Percentiles rank a stretch among this genome's conserved stretches.
phyloP scores from a whole-genome alignment of 352 stramenopile species.

The Globisporangium abappressorium region DNA sequence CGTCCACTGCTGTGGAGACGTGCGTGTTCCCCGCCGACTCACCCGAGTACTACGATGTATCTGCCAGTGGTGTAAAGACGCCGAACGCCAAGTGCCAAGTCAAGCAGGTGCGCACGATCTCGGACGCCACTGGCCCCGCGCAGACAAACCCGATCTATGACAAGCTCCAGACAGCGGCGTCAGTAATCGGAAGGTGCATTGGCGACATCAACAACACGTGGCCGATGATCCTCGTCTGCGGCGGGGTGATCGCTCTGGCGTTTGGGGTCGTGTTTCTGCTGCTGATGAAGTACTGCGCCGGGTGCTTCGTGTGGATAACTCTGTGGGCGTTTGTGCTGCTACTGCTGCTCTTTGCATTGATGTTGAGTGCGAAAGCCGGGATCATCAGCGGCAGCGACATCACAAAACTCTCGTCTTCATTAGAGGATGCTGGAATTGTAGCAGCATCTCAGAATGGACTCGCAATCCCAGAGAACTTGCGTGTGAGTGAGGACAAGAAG shows the following conservation, averaged over 20 bases:
- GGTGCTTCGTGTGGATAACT: constrained; percentile 70
- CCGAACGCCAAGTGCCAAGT: constrained; percentile 76
- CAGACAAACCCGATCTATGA: constrained; percentile 77
- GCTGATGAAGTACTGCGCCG: constrained; percentile 67
- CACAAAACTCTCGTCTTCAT: constrained; percentile 31
- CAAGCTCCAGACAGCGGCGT: constrained; percentile 47
- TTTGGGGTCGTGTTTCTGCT: constrained; percentile 71
- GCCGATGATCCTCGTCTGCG: constrained; percentile 46
- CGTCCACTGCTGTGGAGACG: constrained; percentile 54
- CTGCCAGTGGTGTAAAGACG: constrained; percentile 37
- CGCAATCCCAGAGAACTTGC: constrained; percentile 49
- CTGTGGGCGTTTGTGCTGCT: constrained; percentile 67
- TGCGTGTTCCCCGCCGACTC: constrained; percentile 68
- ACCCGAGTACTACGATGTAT: constrained; percentile 61
- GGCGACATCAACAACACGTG: constrained; percentile 68
- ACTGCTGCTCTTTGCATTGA: constrained; percentile 63
- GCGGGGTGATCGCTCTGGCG: constrained; percentile 41
- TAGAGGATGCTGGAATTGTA: constrained; percentile 36
- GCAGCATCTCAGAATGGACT: constrained; percentile 40
- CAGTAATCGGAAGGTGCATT: constrained; percentile 55
- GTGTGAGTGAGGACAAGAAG: constrained; percentile 53
- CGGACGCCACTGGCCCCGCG: constrained; percentile 48
- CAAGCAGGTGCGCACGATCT: constrained; percentile 57
- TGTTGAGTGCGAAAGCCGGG: constrained; percentile 73
- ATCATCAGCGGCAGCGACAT: constrained; percentile 58